Evolutionary conservation across 2,329 filamentous ascomycete species (phyloP), one percentile per base, ranked within the genome.

Genomic region (Aspergillus awamori): DNA sequence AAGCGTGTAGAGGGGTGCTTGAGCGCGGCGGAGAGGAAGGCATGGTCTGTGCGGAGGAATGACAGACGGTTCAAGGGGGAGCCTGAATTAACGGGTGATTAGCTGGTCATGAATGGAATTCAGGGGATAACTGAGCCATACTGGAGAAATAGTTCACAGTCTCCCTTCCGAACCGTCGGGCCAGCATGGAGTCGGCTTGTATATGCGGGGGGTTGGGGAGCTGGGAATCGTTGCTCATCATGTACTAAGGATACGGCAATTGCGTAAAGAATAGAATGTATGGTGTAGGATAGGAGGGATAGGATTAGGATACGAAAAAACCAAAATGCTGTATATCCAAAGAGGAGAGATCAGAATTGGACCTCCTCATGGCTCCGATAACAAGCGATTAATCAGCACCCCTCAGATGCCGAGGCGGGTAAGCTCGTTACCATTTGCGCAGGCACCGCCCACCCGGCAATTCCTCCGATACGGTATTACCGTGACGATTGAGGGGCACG

Each of bases 161-260:
- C 68, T 83, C 81, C 69, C 71, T 80, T 54, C 81, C 81, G 66
- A 83, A 83, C 56, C 77, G 80, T 53, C 79, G 75, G 8, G 79
- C 77, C 48, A 83, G 70, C 74, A 82, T 81, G 39, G 86, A 87
- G 73, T 88, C 86, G 68, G 84, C 77, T 64, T 83, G 79, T 60
- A 82, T 76, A 74, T 87, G 84, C 39, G 84, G 83, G 55, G 86
- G 86, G 66, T 82, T 80, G 28, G 86, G 86, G 57, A 87, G 80
- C 58, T 79, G 72, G 39, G 72, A 66, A 38, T 62, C 55, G 33
- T 61, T 61, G 62, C 55, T 71, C 72, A 75, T 76, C 43, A 48
- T 73, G 70, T 28, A 20, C 28, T 54, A 33, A 8, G 22, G 38
- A 17, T 33, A 22, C 11, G 39, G 33, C 28, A 33, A 38, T 33